Conservation (phyloP, 306 rosid species). For the Cicer chorassanicum region DNA sequence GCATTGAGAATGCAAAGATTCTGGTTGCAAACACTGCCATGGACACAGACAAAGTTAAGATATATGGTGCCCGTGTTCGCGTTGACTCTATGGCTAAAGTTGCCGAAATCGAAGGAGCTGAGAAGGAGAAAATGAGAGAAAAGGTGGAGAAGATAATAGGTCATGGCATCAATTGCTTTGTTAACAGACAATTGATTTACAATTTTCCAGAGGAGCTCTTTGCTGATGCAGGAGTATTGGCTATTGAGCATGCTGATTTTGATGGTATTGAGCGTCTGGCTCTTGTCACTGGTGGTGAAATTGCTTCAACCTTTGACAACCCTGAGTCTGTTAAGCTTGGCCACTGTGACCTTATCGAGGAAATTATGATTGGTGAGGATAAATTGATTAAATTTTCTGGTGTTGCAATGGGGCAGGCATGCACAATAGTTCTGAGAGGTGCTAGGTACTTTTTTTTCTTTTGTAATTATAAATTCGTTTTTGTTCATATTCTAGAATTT, state of each 20-base stretch:
- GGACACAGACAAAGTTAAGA: constrained; percentile 96
- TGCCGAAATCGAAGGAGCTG: constrained; percentile 97
- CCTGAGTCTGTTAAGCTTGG: constrained; percentile 97
- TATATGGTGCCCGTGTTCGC: constrained; percentile 92
- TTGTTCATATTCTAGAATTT: constrained; percentile 10
- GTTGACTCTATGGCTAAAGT: constrained; percentile 94
- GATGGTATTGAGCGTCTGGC: constrained; percentile 98
- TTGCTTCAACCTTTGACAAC: constrained; percentile 95
- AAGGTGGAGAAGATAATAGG: constrained; percentile 92
- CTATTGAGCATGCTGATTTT: constrained; percentile 99
- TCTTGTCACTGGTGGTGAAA: constrained; percentile 96
- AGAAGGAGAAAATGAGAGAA: constrained; percentile 95
- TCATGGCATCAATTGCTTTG: constrained; percentile 94
- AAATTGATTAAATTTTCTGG: constrained; percentile 95
- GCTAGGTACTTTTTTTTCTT: constrained; percentile 71
- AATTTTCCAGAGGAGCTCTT: constrained; percentile 98
- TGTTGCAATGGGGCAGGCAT: constrained; percentile 96
- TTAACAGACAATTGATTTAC: constrained; percentile 94
- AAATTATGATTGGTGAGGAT: constrained; percentile 98
- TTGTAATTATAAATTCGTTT: not conserved
- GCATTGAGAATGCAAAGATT: constrained; percentile 85
- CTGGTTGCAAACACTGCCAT: constrained; percentile 94
- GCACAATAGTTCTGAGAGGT: constrained; percentile 93
- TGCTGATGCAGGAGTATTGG: constrained; percentile 96
- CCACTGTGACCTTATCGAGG: constrained; percentile 88